Evolutionary conservation across 176 grass and related monocot species (phyloP).

Genomic region (Chrysopogon serrulatus): DNA sequence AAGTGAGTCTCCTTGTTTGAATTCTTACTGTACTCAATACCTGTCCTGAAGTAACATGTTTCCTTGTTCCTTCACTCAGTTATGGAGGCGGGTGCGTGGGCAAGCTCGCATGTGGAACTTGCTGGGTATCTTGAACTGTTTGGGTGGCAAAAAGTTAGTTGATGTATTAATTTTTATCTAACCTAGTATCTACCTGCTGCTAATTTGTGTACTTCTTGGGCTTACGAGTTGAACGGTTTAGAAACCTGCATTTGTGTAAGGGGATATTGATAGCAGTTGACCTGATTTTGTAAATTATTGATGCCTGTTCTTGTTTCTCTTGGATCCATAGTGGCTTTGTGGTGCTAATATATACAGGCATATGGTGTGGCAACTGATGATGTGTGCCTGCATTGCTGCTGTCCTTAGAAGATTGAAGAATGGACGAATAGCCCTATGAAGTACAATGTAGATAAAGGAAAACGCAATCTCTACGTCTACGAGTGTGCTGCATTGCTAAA

Average conservation of each 20-base stretch:
- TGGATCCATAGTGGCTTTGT: no score
- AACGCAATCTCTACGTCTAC: no score
- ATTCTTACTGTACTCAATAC: background rate
- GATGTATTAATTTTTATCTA: background rate
- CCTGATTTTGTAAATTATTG: background rate
- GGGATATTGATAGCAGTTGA: background rate
- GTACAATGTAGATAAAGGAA: no score
- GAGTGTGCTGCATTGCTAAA: no score
- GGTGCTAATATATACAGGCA: no score
- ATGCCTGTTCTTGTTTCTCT: background rate
- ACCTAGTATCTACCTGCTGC: background rate
- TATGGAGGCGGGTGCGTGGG: background rate
- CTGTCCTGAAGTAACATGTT: background rate
- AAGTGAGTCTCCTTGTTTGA: background rate
- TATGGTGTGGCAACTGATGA: no score
- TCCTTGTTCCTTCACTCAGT: background rate
- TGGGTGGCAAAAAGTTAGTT: background rate
- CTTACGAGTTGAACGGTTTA: background rate
- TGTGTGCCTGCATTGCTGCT: no score
- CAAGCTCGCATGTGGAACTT: background rate
- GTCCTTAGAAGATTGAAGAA: no score
- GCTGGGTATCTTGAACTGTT: background rate
- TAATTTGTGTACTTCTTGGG: background rate
- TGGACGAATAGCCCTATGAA: no score
- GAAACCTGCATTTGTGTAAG: background rate